Base-by-base conservation (phyloP, 805 yeast species). In the Barnettozyma wickerhamii region DNA sequence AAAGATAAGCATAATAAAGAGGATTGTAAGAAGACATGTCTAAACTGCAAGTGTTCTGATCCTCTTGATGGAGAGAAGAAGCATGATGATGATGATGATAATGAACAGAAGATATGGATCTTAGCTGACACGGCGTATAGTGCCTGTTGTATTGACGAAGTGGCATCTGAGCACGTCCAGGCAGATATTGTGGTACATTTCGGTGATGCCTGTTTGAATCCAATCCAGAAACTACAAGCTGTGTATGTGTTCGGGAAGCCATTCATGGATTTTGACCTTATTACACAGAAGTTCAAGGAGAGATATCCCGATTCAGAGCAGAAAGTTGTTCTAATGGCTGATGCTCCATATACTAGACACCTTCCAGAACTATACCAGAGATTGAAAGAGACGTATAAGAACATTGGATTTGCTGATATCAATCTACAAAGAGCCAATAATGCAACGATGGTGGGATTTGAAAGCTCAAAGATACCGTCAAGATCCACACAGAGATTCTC, bases 101-200 rank as follows among this genome's bases (percentile, higher is more conserved):
- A 38, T 6, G 30, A 40, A 7, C 68, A 70, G 49, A 65, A 72
- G 37, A 72, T 84, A 10, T 91, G 91, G 85, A 76, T 91, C 14
- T 65, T 93, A 28, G 99, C 98, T 0, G 99, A 93, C 56, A 91
- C 99, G 0, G 88, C 97, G 0, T 93, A 93, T 55, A 86, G 96
- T 21, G 72, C 96, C 1, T 93, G 99, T 62, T 93, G 99, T 64
- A 83, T 91, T 10, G 99, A 93, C 60, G 97, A 90, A 56, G 95
- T 91, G 20, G 98, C 99, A 0, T 95, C 96, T 1, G 90, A 85
- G 56, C 99, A 93, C 60, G 95, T 91, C 13, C 58, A 67, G 6
- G 89, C 93, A 6, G 96, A 91, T 48, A 63, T 84, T 5, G 87
- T 93, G 21, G 79, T 90, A 2, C 99, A 93, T 62, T 87, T 90